Evolutionary conservation across 495 filamentous ascomycete genomes (phyloP).

Genomic region (Xylaria intraflava): DNA sequence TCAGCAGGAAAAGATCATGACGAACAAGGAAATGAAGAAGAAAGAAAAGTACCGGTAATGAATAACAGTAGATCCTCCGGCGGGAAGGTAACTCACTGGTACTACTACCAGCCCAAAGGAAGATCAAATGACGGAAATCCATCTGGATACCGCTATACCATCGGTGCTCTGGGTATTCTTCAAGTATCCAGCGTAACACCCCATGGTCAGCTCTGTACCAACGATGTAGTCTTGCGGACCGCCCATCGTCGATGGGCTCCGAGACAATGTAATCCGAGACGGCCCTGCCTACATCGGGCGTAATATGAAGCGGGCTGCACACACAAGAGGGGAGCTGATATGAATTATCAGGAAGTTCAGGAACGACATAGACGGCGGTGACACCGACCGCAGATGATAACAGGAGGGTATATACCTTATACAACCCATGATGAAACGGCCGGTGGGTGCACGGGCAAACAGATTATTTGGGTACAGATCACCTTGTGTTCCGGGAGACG

Average conservation of each 20-base stretch:
- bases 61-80: too few species aligned
- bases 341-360: too few species aligned
- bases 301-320: too few species aligned
- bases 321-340: too few species aligned
- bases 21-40: too few species aligned
- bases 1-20: too few species aligned
- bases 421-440: background rate
- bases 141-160: too few species aligned
- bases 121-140: background rate
- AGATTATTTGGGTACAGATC: background rate
- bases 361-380: background rate
- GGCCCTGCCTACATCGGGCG: background rate
- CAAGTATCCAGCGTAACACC: background rate
- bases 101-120: background rate
- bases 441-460: conserved; percentile 3
- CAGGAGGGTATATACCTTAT: background rate
- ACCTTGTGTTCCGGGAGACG: background rate
- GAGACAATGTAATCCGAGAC: background rate
- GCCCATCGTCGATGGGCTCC: background rate
- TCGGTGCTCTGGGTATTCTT: background rate
- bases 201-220: background rate
- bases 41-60: too few species aligned
- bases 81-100: too few species aligned
- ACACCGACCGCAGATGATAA: background rate
- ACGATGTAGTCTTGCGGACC: background rate